These are phyloP conservation scores for Fonsecaea erecta DNA, from an alignment of 2,329 filamentous ascomycete genomes.

Conservation along the genomic window DNA sequence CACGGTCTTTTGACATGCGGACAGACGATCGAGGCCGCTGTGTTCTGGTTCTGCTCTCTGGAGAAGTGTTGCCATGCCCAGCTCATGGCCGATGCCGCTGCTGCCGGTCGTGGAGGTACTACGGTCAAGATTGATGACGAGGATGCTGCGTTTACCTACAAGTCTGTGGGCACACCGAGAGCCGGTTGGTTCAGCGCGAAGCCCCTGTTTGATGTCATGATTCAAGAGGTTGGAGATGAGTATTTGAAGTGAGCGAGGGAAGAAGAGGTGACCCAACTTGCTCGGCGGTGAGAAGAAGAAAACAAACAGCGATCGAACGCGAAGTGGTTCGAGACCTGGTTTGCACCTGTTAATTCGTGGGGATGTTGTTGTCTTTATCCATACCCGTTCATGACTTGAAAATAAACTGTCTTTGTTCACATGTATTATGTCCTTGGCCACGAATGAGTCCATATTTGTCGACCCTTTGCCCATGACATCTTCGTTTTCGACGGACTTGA, in stretches of 20 bases:
- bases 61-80: slow-evolving; percentile 62
- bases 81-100: slow-evolving; percentile 58
- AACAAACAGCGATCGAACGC: not conserved
- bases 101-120: slow-evolving; percentile 53
- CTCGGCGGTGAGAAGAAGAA: not conserved
- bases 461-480: too few species aligned
- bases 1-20: slow-evolving; percentile 50
- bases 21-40: slow-evolving; percentile 51
- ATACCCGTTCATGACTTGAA: not conserved
- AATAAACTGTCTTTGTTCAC: not conserved
- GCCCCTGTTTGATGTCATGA: slow-evolving; percentile 72
- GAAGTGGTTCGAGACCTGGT: not conserved
- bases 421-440: not conserved
- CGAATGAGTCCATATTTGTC: not conserved
- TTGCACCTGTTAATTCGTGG: not conserved
- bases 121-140: slow-evolving; percentile 71
- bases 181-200: slow-evolving; percentile 74
- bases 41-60: slow-evolving; percentile 60
- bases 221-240: slow-evolving; percentile 62
- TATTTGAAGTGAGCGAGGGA: slow-evolving; percentile 49
- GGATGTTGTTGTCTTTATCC: not conserved
- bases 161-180: slow-evolving; percentile 63
- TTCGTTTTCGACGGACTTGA: too few species aligned
- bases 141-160: slow-evolving; percentile 70
- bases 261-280: not conserved